phyloP scores from a whole-genome alignment of 257 asterid species.

The Solanum megistacrolobum region DNA sequence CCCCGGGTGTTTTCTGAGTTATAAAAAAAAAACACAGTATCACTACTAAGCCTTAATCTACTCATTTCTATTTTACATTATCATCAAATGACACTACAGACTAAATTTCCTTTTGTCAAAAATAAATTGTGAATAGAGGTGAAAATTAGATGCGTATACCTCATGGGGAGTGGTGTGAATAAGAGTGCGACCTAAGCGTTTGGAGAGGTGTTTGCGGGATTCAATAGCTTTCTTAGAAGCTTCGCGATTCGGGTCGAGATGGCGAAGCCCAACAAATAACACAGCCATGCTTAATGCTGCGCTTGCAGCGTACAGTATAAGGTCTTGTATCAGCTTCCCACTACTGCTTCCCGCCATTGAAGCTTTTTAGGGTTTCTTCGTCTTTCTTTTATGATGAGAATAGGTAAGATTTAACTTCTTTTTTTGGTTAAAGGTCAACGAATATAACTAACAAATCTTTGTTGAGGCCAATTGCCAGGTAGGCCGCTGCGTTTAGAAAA shows the following conservation, averaged over 20 bases:
- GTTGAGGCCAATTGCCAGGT: background rate
- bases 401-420: background rate
- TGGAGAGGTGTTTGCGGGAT: slow-evolving; percentile 2
- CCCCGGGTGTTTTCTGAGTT: too few relatives aligned
- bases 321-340: background rate
- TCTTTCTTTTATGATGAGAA: background rate
- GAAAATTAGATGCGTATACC: background rate
- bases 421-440: background rate
- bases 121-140: background rate
- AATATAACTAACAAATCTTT: background rate
- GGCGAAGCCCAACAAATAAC: background rate
- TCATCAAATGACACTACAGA: background rate
- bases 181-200: slow-evolving; percentile 5
- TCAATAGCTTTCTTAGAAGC: background rate
- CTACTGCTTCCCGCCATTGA: background rate
- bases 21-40: background rate
- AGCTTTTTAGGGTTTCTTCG: background rate
- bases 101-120: background rate
- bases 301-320: background rate
- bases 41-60: background rate
- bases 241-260: slow-evolving; percentile 6
- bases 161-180: background rate
- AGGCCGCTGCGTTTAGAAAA: background rate
- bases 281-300: background rate
- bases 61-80: background rate